A percentile compares a stretch with the other conserved stretches of the same genome.
These are phyloP conservation scores for Pisolithus marmoratus DNA, from an alignment of 768 basidiomycete species.

Conservation along the genomic window DNA sequence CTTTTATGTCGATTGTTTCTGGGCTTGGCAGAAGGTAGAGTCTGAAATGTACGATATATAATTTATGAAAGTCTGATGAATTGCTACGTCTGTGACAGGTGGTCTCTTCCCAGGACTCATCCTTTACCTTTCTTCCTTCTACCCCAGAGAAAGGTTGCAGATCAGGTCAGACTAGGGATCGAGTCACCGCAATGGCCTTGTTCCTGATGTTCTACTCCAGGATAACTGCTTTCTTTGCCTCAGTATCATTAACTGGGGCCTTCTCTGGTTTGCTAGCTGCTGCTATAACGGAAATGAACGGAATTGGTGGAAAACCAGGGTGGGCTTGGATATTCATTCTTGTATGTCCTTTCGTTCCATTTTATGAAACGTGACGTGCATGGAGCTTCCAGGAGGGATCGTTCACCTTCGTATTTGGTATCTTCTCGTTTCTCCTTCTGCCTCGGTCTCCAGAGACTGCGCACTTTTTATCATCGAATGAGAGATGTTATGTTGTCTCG, in stretches of 20 bases:
- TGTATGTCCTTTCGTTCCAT: not conserved
- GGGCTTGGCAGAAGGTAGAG: too few species aligned
- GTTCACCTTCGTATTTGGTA: too few species aligned
- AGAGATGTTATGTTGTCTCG: slow-evolving; percentile 42
- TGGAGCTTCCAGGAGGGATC: slow-evolving; percentile 13
- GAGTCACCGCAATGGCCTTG: slow-evolving; percentile 1
- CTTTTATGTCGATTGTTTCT: too few species aligned
- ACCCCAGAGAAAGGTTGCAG: slow-evolving; percentile 14
- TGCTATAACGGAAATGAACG: slow-evolving; percentile 37
- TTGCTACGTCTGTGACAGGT: slow-evolving; percentile 23
- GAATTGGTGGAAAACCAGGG: slow-evolving; percentile 33
- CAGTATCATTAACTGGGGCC: slow-evolving; percentile 50
- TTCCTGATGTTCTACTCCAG: slow-evolving; percentile 16
- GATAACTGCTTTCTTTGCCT: slow-evolving; percentile 33
- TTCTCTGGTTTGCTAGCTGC: slow-evolving; percentile 63
- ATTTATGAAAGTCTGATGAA: too few species aligned
- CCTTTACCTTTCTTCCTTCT: slow-evolving; percentile 50
- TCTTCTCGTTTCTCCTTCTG: too few species aligned
- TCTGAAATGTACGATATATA: too few species aligned
- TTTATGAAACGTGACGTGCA: not conserved
- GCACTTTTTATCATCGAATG: slow-evolving; percentile 20
- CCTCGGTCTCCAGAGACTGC: too few species aligned
- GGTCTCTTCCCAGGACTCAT: slow-evolving; percentile 55
- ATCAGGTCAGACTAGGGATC: slow-evolving; percentile 7
- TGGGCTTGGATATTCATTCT: slow-evolving; percentile 41